A percentile compares a stretch with the other conserved stretches of the same genome.
Conservation (phyloP, 2,329 filamentous ascomycete genomes). For the Nemania abortiva region DNA sequence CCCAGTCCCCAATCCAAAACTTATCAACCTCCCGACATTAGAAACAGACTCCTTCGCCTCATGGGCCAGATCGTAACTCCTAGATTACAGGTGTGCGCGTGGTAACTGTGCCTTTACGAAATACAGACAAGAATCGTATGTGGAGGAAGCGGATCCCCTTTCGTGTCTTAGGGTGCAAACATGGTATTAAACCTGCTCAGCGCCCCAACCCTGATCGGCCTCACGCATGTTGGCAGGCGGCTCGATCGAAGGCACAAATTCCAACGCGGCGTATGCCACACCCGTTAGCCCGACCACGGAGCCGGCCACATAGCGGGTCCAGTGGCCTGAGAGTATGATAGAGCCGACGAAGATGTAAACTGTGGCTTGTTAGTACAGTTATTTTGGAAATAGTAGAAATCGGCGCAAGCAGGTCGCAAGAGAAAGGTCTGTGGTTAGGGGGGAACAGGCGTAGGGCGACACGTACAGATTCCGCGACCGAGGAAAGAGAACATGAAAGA, state of each 20-base stretch:
- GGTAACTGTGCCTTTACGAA: slow-evolving; percentile 17
- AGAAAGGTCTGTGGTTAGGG: neutral
- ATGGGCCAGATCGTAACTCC: neutral
- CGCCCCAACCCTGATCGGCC: slow-evolving; percentile 79
- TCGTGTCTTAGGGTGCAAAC: neutral
- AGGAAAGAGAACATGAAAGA: slow-evolving; percentile 99
- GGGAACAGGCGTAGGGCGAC: neutral
- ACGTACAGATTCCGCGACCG: slow-evolving; percentile 92
- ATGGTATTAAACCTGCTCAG: slow-evolving; percentile 71
- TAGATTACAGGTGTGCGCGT: slow-evolving; percentile 4
- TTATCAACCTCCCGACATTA: neutral
- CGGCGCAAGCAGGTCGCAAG: neutral
- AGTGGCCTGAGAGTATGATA: slow-evolving; percentile 77
- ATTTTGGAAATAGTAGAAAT: neutral
- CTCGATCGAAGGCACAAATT: slow-evolving; percentile 83
- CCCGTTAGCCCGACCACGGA: slow-evolving; percentile 82
- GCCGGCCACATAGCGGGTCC: slow-evolving; percentile 80
- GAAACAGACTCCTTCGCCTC: slow-evolving; percentile 1
- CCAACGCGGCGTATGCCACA: slow-evolving; percentile 79
- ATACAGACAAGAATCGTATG: slow-evolving; percentile 28
- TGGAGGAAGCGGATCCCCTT: neutral
- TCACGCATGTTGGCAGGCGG: slow-evolving; percentile 86
- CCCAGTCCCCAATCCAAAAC: neutral
- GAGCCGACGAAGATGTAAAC: slow-evolving; percentile 97
- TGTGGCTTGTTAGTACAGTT: slow-evolving; percentile 53